A percentile compares a stretch with the other conserved stretches of the same genome.
Evolutionary conservation across 257 asterid species (phyloP).

Genomic region (Knoxia roxburghii): DNA sequence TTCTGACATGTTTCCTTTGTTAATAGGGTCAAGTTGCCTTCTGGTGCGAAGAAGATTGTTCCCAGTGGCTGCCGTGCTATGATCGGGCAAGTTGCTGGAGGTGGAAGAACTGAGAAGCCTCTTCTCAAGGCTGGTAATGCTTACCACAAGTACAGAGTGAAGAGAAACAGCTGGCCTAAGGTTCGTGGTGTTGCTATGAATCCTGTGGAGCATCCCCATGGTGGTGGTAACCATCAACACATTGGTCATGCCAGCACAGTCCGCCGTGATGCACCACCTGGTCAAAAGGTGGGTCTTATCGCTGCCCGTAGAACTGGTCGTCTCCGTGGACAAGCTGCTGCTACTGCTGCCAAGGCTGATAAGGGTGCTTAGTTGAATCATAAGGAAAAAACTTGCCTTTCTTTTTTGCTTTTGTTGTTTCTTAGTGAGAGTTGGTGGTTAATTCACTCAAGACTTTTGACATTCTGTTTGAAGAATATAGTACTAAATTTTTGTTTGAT

Average conservation of each 20-base stretch:
- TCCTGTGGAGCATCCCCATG: slow-evolving; percentile 81
- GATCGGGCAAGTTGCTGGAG: slow-evolving; percentile 86
- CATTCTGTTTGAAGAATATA: slow-evolving; percentile 10
- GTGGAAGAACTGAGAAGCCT: slow-evolving; percentile 80
- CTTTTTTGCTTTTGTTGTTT: slow-evolving; percentile 3
- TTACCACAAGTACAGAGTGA: slow-evolving; percentile 65
- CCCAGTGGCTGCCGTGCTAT: slow-evolving; percentile 79
- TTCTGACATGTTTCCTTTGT: neutral
- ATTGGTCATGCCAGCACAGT: slow-evolving; percentile 82
- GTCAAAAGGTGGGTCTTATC: slow-evolving; percentile 80
- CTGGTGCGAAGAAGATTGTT: slow-evolving; percentile 75
- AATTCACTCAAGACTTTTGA: slow-evolving; percentile 6
- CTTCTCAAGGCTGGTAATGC: slow-evolving; percentile 75
- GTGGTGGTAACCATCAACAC: slow-evolving; percentile 90
- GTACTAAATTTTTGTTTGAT: slow-evolving; percentile 30
- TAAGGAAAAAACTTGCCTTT: slow-evolving; percentile 3
- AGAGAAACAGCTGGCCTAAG: slow-evolving; percentile 77
- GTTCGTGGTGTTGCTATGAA: slow-evolving; percentile 95
- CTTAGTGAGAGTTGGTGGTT: slow-evolving; percentile 15
- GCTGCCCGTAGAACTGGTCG: slow-evolving; percentile 85
- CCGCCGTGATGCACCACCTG: slow-evolving; percentile 82
- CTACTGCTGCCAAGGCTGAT: slow-evolving; percentile 61
- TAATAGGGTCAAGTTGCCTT: slow-evolving; percentile 65
- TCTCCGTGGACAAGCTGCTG: slow-evolving; percentile 74
- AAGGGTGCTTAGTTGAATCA: slow-evolving; percentile 25